Evolutionary conservation across 352 stramenopile genomes (phyloP).

Genomic region (Phytophthora niederhauseri): DNA sequence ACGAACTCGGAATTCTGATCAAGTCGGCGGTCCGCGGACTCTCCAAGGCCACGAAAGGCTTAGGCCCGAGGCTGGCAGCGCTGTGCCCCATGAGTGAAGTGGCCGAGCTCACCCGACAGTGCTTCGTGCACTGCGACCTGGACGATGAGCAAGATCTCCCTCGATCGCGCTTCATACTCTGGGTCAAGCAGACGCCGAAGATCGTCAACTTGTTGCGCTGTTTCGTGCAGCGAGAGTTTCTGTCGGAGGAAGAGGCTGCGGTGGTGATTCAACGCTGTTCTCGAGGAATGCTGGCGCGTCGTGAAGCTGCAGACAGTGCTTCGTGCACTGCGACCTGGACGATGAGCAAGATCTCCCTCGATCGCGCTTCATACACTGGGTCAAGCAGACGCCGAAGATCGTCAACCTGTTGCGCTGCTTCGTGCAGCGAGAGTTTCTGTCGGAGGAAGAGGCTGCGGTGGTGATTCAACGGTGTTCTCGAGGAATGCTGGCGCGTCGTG

Average conservation of each 20-base stretch:
- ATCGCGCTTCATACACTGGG: conserved; percentile 59
- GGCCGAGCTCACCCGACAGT: conserved; percentile 59
- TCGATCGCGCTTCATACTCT: conserved; percentile 55
- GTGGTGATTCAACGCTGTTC: conserved; percentile 58
- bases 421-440: conserved; percentile 67
- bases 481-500: conserved; percentile 55
- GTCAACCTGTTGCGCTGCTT: conserved; percentile 76
- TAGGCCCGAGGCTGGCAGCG: conserved; percentile 55
- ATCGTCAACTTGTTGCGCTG: conserved; percentile 73
- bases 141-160: conserved; percentile 71
- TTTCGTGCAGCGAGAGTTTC: conserved; percentile 70
- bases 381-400: conserved; percentile 75
- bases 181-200: conserved; percentile 76
- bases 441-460: conserved; percentile 54
- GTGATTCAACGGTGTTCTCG: conserved; percentile 59
- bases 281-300: conserved; percentile 59
- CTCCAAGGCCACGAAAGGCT: conserved; percentile 67
- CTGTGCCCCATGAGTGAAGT: conserved; percentile 72
- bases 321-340: conserved; percentile 67
- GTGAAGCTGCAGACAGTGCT: too few species aligned
- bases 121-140: conserved; percentile 68
- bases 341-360: conserved; percentile 68
- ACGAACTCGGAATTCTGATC: conserved; percentile 77
- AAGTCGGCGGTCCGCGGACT: conserved; percentile 72
- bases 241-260: conserved; percentile 61